A percentile compares a stretch with the other conserved stretches of the same genome.
Evolutionary conservation across 768 basidiomycete genomes (phyloP).

Genomic region (Cystofilobasidium capitatum): DNA sequence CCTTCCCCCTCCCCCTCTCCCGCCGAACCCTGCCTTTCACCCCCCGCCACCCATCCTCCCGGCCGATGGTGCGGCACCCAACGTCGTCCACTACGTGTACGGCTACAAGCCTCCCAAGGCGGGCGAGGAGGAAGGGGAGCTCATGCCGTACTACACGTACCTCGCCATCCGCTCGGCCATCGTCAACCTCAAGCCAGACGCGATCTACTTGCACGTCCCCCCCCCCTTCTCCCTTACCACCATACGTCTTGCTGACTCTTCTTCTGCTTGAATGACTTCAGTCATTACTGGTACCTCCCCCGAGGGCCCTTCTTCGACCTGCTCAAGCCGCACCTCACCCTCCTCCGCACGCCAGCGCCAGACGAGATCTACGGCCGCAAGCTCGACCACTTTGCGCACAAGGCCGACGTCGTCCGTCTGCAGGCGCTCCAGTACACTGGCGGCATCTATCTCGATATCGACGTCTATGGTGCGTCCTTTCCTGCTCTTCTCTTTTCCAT

Average conservation of each 20-base stretch:
- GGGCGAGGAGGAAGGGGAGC: conserved; percentile 31
- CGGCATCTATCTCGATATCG: conserved; percentile 27
- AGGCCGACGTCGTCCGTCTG: conserved; percentile 24
- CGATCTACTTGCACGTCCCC: conserved; percentile 38
- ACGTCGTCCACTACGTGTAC: conserved; percentile 40
- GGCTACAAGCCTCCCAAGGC: conserved; percentile 34
- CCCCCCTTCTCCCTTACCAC: neutral
- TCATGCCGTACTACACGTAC: conserved; percentile 41
- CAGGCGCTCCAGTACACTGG: conserved; percentile 16
- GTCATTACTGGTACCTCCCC: conserved; percentile 39
- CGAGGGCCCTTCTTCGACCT: conserved; percentile 40
- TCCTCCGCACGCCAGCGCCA: conserved; percentile 36
- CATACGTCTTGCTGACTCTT: neutral
- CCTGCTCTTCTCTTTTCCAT: neutral
- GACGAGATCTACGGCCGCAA: conserved; percentile 33
- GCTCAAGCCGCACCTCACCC: conserved; percentile 34
- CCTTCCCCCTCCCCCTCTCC: conserved; percentile 28
- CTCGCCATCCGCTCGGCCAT: conserved; percentile 39
- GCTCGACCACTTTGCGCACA: conserved; percentile 28
- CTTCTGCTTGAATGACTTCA: conserved; percentile 5
- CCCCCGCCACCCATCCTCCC: conserved; percentile 30
- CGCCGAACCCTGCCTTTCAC: conserved; percentile 5
- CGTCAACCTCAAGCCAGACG: conserved; percentile 37
- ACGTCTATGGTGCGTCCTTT: conserved; percentile 19
- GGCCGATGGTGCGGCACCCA: conserved; percentile 34